phyloP scores from a whole-genome alignment of 345 rosid genomes.

The Adansonia digitata region DNA sequence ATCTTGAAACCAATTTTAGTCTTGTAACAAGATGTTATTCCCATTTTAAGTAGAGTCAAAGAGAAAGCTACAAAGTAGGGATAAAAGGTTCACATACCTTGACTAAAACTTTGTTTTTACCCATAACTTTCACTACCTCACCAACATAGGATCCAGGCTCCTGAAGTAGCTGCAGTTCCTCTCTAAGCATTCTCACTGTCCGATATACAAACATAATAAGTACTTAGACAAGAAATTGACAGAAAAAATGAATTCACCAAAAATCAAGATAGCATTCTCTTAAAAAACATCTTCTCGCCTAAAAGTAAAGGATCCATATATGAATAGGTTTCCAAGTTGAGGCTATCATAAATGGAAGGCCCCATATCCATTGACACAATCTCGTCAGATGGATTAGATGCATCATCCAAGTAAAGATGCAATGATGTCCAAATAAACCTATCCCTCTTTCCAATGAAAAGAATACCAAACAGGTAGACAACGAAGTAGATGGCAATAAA shows the following conservation, averaged over 20 bases:
- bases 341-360: background rate
- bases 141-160: conserved; percentile 99
- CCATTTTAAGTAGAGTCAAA: background rate
- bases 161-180: conserved; percentile 92
- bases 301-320: no score
- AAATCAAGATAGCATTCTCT: background rate
- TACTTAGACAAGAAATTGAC: background rate
- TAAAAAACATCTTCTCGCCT: background rate
- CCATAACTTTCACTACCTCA: conserved; percentile 99
- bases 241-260: background rate
- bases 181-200: conserved; percentile 89
- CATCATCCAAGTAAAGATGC: background rate
- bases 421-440: background rate
- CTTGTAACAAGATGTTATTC: background rate
- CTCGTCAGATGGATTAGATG: background rate
- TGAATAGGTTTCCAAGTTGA: no score
- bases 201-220: conserved; percentile 1
- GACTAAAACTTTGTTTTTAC: conserved; percentile 89
- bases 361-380: background rate
- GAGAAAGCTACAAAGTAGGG: background rate
- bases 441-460: background rate
- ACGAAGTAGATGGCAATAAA: background rate
- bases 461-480: background rate
- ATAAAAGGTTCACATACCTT: conserved; percentile 50
- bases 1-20: background rate